These are phyloP conservation scores for Exserohilum turcica DNA, from an alignment of 2,329 filamentous ascomycete genomes.

Conservation along the genomic window DNA sequence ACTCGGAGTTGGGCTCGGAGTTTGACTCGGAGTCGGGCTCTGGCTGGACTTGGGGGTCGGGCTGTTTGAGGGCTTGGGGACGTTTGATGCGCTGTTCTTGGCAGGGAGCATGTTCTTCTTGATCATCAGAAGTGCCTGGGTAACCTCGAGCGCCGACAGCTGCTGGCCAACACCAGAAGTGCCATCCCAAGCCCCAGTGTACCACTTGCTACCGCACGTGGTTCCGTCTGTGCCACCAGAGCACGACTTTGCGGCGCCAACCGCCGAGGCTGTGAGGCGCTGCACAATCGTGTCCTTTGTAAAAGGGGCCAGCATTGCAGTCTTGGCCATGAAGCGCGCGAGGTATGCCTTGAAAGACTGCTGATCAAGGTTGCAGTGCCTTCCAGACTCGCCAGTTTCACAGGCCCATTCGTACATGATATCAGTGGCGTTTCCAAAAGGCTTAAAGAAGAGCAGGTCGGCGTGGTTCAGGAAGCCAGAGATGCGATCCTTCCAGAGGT, in stretches of 20 bases:
- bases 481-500: conserved; percentile 63
- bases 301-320: conserved; percentile 51
- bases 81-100: conserved; percentile 30
- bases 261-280: conserved; percentile 49
- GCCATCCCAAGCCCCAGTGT: conserved; percentile 50
- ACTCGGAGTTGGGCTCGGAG: background rate
- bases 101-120: conserved; percentile 38
- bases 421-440: conserved; percentile 53
- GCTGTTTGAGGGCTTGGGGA: conserved; percentile 23
- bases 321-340: conserved; percentile 64
- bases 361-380: conserved; percentile 71
- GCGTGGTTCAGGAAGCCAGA: conserved; percentile 62
- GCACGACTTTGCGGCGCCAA: conserved; percentile 52
- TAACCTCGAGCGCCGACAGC: conserved; percentile 52
- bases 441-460: conserved; percentile 59
- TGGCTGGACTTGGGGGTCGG: conserved; percentile 25
- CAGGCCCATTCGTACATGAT: conserved; percentile 71
- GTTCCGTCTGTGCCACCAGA: conserved; percentile 48
- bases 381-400: conserved; percentile 55
- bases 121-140: conserved; percentile 50
- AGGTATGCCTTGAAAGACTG: conserved; percentile 78
- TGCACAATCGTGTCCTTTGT: conserved; percentile 47
- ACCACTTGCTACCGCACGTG: conserved; percentile 55
- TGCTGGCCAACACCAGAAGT: conserved; percentile 52
- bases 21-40: conserved; percentile 5